Conservation (phyloP, 2,329 filamentous ascomycete species). For the Esteya vermicola region DNA sequence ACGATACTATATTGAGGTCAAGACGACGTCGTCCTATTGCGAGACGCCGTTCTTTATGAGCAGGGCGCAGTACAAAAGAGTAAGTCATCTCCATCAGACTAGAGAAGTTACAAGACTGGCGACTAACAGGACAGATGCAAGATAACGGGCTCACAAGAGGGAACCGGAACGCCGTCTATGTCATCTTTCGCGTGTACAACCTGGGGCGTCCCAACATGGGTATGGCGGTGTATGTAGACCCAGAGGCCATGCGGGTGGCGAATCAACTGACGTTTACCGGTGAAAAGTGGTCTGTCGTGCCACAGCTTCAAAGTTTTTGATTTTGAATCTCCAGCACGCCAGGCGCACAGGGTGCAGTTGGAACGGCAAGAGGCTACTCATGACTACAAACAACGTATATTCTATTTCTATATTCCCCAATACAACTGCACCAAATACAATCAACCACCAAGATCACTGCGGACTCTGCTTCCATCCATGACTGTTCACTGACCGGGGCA, state of each 20-base stretch:
- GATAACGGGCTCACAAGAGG: neutral
- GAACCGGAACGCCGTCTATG: neutral
- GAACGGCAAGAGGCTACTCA: too few relatives aligned
- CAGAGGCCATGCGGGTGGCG: neutral
- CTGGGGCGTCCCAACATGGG: neutral
- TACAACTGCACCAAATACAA: too few relatives aligned
- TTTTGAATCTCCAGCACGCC: too few relatives aligned
- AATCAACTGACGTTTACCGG: neutral
- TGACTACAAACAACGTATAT: too few relatives aligned
- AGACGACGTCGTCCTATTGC: conserved; percentile 25
- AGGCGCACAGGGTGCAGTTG: too few relatives aligned
- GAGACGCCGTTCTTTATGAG: conserved; percentile 32
- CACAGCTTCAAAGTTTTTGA: too few relatives aligned
- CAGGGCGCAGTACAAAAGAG: conserved; percentile 25
- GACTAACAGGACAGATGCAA: neutral
- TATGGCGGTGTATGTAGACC: neutral
- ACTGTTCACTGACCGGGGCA: too few relatives aligned
- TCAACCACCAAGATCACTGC: too few relatives aligned
- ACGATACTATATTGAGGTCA: conserved; percentile 35
- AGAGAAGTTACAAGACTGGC: neutral
- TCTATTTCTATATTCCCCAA: too few relatives aligned
- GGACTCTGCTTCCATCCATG: too few relatives aligned
- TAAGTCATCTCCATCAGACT: too few relatives aligned
- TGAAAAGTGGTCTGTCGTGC: neutral
- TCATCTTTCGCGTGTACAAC: neutral